Evolutionary conservation across 2,329 filamentous ascomycete genomes (phyloP).

Genomic region (Zymoseptoria passerinii): DNA sequence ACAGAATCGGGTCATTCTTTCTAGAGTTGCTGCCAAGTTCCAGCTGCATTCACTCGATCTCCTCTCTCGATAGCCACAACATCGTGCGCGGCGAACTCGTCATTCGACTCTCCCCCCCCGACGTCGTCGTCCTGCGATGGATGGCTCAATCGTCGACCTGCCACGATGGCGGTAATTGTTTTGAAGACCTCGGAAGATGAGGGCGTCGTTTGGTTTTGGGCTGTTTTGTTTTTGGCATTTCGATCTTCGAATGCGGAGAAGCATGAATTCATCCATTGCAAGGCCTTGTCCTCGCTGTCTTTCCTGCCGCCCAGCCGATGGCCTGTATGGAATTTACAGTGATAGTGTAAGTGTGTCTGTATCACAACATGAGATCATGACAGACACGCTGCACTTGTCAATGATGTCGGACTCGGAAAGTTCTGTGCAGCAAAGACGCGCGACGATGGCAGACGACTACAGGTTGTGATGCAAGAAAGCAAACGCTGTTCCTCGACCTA

Average conservation of each 20-base stretch:
- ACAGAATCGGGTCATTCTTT: no score
- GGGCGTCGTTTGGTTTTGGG: no score
- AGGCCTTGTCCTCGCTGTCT: not conserved
- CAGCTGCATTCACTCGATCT: no score
- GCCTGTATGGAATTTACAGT: not conserved
- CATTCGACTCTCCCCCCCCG: no score
- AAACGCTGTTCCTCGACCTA: slow-evolving; percentile 8
- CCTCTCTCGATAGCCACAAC: no score
- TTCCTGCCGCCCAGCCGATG: not conserved
- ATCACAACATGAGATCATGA: not conserved
- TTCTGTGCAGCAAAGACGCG: slow-evolving; percentile 7
- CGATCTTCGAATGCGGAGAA: not conserved
- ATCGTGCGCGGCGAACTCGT: no score
- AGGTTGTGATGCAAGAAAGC: slow-evolving; percentile 10
- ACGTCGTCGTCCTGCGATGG: no score
- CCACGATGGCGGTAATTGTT: no score
- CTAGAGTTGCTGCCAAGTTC: no score
- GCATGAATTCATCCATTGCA: not conserved
- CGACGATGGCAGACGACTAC: slow-evolving; percentile 12
- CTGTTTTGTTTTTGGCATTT: no score
- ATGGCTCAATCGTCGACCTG: no score
- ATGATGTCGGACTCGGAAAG: slow-evolving; percentile 6
- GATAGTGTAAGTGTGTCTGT: not conserved
- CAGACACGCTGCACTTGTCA: slow-evolving; percentile 5
- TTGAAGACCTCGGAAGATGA: no score